Evolutionary conservation across 768 basidiomycete species (phyloP).

Genomic region (Sporobolomyces phaffii): DNA sequence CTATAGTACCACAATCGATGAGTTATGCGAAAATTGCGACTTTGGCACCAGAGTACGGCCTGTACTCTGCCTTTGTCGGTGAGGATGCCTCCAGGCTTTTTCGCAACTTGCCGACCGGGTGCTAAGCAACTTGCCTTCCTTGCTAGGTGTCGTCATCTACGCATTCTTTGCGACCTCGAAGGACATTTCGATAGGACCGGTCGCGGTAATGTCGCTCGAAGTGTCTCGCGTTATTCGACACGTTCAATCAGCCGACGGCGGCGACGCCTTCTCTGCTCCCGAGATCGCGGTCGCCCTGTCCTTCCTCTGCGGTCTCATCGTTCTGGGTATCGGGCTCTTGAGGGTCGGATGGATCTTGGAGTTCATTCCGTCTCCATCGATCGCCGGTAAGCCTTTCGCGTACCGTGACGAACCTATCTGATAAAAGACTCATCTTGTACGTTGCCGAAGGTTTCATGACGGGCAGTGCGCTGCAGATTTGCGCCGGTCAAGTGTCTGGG

Average conservation of each 20-base stretch:
- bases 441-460: conserved; percentile 49
- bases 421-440: too few relatives aligned
- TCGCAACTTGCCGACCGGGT: conserved; percentile 79
- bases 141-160: conserved; percentile 66
- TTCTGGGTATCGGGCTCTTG: conserved; percentile 79
- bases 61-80: conserved; percentile 93
- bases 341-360: conserved; percentile 95
- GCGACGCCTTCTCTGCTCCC: conserved; percentile 18
- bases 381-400: conserved; percentile 43
- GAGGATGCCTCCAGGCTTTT: conserved; percentile 51
- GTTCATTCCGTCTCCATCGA: conserved; percentile 74
- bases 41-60: conserved; percentile 76
- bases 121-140: neutral
- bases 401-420: too few relatives aligned
- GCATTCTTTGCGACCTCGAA: conserved; percentile 97
- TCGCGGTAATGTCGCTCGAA: conserved; percentile 79
- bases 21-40: conserved; percentile 57
- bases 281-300: conserved; percentile 74
- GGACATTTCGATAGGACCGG: conserved; percentile 93
- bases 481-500: conserved; percentile 76
- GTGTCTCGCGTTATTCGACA: conserved; percentile 45
- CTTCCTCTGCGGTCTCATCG: conserved; percentile 83
- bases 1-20: conserved; percentile 12
- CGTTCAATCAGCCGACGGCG: conserved; percentile 21
- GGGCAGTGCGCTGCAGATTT: conserved; percentile 56